These are phyloP conservation scores for Leccinum truebloodii DNA, from an alignment of 768 basidiomycete genomes.

Conservation along the genomic window DNA sequence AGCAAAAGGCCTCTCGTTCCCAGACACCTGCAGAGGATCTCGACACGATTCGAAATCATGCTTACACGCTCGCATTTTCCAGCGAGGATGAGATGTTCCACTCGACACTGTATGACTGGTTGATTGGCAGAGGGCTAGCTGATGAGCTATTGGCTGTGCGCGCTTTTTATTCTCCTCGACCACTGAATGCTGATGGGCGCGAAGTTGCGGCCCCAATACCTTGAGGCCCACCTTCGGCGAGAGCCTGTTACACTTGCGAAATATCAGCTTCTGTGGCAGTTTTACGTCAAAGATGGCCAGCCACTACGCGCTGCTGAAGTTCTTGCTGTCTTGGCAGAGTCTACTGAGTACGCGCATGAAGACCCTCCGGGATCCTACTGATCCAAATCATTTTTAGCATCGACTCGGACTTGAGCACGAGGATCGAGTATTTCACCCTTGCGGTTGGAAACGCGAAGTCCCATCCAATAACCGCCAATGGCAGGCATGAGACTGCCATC, in stretches of 20 bases:
- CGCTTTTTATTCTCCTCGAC: conserved; percentile 4
- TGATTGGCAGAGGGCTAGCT: conserved; percentile 73
- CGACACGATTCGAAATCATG: conserved; percentile 76
- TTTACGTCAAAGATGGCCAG: conserved; percentile 90
- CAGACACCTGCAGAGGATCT: conserved; percentile 47
- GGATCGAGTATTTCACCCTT: conserved; percentile 90
- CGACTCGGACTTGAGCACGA: conserved; percentile 63
- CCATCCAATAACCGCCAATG: conserved; percentile 76
- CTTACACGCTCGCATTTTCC: conserved; percentile 83
- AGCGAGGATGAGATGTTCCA: conserved; percentile 94
- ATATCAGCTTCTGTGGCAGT: conserved; percentile 93
- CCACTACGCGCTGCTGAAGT: conserved; percentile 88
- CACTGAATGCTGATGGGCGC: conserved; percentile 11
- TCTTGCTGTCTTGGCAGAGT: conserved; percentile 79
- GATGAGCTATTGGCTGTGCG: conserved; percentile 89
- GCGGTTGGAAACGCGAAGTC: conserved; percentile 97
- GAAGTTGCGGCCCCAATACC: conserved; percentile 82
- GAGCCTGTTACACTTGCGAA: conserved; percentile 81
- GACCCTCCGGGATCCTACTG: not conserved
- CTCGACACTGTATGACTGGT: conserved; percentile 92
- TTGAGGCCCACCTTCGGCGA: conserved; percentile 84
- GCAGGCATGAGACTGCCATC: conserved; percentile 86
- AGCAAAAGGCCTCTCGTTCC: conserved; percentile 54
- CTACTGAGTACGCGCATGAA: conserved; percentile 59
- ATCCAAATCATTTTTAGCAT: conserved; percentile 45